phyloP scores from a whole-genome alignment of 208 protist species.

The Leishmania arabica region DNA sequence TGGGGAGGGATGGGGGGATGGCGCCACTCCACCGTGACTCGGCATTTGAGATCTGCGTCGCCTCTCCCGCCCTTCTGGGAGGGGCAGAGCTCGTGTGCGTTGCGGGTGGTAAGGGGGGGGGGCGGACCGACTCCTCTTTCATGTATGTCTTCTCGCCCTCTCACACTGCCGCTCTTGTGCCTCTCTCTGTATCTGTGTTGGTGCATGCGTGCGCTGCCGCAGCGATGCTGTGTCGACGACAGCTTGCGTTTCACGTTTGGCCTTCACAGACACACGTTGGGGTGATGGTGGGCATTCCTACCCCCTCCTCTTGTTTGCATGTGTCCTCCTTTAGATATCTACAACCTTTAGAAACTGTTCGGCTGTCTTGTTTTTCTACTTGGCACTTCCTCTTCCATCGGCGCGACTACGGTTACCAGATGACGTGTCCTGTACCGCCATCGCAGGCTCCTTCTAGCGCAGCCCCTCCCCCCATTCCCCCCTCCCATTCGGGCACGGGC shows the following conservation, averaged over 20 bases:
- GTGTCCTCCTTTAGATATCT: background rate
- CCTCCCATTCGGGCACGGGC: background rate
- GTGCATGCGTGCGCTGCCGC: background rate
- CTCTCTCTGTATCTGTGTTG: background rate
- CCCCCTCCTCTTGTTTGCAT: background rate
- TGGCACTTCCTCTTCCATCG: slow-evolving; percentile 4
- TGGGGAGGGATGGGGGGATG: background rate
- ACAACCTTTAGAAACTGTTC: slow-evolving; percentile 3
- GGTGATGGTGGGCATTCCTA: background rate
- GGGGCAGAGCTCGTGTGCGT: background rate
- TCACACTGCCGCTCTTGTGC: background rate
- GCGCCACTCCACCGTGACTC: background rate
- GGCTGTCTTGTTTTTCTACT: background rate
- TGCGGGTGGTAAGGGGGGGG: background rate
- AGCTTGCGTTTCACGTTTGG: background rate
- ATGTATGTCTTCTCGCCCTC: background rate
- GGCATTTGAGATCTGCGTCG: background rate
- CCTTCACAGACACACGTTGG: background rate
- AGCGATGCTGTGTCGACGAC: background rate
- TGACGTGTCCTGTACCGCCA: background rate
- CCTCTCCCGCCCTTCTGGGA: background rate
- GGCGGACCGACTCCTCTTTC: background rate
- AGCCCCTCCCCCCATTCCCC: background rate
- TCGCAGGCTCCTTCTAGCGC: background rate
- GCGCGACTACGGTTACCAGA: slow-evolving; percentile 6